A percentile compares a stretch with the other conserved stretches of the same genome.
These are phyloP conservation scores for Platanthera guangdongensis DNA, from an alignment of 106 monocot species.

Conservation along the genomic window DNA sequence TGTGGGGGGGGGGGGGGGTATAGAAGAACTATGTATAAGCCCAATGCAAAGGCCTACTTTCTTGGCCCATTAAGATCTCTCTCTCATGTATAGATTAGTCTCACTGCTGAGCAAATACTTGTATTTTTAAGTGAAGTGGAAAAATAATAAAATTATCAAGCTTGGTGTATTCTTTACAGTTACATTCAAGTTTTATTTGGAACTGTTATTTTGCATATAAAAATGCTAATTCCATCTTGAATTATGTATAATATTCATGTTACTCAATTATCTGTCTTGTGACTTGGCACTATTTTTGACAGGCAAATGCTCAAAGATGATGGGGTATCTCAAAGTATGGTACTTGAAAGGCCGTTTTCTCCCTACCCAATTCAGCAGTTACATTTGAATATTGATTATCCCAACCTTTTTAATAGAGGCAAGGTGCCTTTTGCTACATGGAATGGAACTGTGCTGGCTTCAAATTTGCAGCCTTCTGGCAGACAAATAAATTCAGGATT, in stretches of 20 bases:
- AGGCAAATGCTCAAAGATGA: conserved; percentile 52
- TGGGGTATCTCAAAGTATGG: conserved; percentile 44
- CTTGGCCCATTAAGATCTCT: no score
- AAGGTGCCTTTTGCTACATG: conserved; percentile 64
- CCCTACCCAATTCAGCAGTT: conserved; percentile 75
- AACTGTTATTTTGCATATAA: neutral
- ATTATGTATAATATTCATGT: neutral
- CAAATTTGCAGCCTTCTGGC: conserved; percentile 32
- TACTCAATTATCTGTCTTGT: neutral
- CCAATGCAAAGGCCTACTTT: no score
- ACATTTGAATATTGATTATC: conserved; percentile 36
- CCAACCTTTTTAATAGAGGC: conserved; percentile 69
- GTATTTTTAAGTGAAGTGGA: no score
- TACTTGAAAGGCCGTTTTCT: conserved; percentile 85
- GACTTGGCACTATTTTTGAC: conserved; percentile 8
- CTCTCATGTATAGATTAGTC: no score
- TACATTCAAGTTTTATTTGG: no score
- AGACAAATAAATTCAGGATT: conserved; percentile 56
- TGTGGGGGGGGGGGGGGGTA: no score
- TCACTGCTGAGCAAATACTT: no score
- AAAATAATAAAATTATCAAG: no score
- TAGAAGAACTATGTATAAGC: no score
- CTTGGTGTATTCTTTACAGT: no score
- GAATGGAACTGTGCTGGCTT: conserved; percentile 38
- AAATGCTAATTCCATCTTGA: neutral